A percentile compares a stretch with the other conserved stretches of the same genome.
Evolutionary conservation across 257 asterid species (phyloP).

Genomic region (Mitragyna speciosa): DNA sequence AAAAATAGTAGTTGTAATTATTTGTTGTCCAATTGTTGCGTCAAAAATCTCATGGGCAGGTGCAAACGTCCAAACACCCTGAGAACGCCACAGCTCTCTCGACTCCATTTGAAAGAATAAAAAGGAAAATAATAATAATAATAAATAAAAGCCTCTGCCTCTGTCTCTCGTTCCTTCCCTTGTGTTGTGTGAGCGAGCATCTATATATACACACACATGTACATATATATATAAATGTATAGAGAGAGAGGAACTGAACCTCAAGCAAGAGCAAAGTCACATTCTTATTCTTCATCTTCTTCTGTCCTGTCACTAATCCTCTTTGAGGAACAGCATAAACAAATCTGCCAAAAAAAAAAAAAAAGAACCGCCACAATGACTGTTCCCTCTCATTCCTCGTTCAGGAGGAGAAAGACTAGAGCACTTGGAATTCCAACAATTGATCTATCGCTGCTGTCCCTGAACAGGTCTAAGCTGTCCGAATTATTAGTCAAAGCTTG

Average conservation of each 20-base stretch:
- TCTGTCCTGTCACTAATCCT: not conserved
- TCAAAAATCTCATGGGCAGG: no score
- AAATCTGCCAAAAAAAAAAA: not conserved
- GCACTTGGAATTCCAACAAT: conserved; percentile 50
- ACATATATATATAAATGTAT: not conserved
- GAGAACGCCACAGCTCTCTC: not conserved
- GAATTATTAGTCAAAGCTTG: conserved; percentile 53
- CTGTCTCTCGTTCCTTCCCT: not conserved
- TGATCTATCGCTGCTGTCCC: conserved; percentile 44
- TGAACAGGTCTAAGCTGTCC: conserved; percentile 32
- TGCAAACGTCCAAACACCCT: not conserved
- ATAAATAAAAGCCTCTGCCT: not conserved
- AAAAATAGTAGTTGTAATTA: no score
- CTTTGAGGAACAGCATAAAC: not conserved
- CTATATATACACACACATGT: no score
- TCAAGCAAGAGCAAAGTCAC: not conserved
- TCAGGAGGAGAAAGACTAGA: conserved; percentile 34
- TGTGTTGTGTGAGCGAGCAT: not conserved
- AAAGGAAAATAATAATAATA: no score
- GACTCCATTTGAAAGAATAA: no score
- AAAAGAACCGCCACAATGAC: conserved; percentile 31
- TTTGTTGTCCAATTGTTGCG: no score
- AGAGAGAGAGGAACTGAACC: not conserved
- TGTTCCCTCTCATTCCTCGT: conserved; percentile 31
- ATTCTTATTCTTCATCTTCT: not conserved